Base-by-base conservation (phyloP, 2,329 filamentous ascomycete species). In the Byssoonygena ceratinophila region DNA sequence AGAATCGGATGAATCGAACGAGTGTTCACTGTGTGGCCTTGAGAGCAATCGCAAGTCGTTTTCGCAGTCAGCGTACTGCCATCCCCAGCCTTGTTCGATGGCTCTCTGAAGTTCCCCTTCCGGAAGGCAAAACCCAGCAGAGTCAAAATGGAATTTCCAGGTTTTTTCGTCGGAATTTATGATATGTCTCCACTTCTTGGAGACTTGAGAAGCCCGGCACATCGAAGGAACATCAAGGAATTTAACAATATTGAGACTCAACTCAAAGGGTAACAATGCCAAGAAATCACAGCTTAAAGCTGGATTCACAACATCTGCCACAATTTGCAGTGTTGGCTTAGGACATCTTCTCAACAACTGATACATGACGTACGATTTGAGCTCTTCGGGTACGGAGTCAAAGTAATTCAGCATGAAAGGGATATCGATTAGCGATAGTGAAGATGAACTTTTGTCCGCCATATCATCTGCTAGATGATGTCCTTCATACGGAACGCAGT, bases 321-420 rank as follows among this genome's bases (percentile, higher is more conserved):
- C 84, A 51, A 94, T 83, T 63, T 92, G 88, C 4, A 98, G 75
- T 0, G 90, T 95, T 39, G 88, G 84, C 59, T 94, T 85, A 4
- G 88, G 81, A 63, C 90, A 97, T 44, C 92, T 80, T 53, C 87
- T 84, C 23, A 98, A 77, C 52, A 98, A 81, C 65, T 98, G 91
- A 65, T 94, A 97, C 82, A 98, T 94, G 71, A 98, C 84, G 64
- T 94, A 94, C 0, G 85, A 86, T 70, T 98, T 92, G 79, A 98
- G 82, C 61, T 92, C 85, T 41, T 86, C 81, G 1, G 91, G 89
- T 77, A 98, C 85, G 5, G 85, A 80, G 66, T 97, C 91, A 61
- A 97, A 98, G 1, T 83, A 83, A 60, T 95, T 86, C 14, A 98
- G 72, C 76, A 98, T 87, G 14, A 77, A 80, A 6, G 86, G 86